Evolutionary conservation across 352 stramenopile species (phyloP), one percentile per base, ranked within the genome.

Genomic region (Phytophthora multivora): DNA sequence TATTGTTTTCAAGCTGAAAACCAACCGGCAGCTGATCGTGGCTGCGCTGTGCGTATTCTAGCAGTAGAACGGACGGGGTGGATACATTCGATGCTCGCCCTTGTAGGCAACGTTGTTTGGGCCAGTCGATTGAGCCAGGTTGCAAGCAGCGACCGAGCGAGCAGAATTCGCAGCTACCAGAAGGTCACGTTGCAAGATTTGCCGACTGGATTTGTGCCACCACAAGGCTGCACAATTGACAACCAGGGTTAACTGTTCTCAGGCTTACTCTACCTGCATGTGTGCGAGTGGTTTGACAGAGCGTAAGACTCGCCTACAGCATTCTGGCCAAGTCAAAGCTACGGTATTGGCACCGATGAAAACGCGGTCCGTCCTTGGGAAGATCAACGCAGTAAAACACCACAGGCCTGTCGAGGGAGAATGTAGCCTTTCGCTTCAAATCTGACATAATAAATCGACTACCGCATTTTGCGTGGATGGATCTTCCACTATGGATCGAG

Each of bases 391-490:
- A 33, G 8, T 33, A 33, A 33, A 5, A 9, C 8, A 33, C 9
- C 28, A 9, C 28, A 33, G 9, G 10, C 28, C 11, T 33, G 8
- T 0, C 10, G 8, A 33, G 28, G 9, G 13, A 21, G 43, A 26
- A 51, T 16, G 8, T 18, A 8, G 5, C 12, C 13, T 8, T 52
- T 28, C 28, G 26, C 25, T 46, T 28, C 51, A 58, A 58, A 58
- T 58, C 38, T 40, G 25, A 49, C n/a, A n/a, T 7, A 58, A 58
- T 49, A 40, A 18, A 9, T 48, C 51, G 51, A 48, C 51, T 49
- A 58, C 36, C 16, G 38, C 51, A 58, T 58, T 58, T 45, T 56
- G 36, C 23, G 40, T 51, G 39, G n/a, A 28, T 50, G 42, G 47
- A 31, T 42, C 47, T 12, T 53, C 41, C 28, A 30, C 28, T 33